phyloP scores from a whole-genome alignment of 352 stramenopile genomes.

The Phytophthora pistaciae region DNA sequence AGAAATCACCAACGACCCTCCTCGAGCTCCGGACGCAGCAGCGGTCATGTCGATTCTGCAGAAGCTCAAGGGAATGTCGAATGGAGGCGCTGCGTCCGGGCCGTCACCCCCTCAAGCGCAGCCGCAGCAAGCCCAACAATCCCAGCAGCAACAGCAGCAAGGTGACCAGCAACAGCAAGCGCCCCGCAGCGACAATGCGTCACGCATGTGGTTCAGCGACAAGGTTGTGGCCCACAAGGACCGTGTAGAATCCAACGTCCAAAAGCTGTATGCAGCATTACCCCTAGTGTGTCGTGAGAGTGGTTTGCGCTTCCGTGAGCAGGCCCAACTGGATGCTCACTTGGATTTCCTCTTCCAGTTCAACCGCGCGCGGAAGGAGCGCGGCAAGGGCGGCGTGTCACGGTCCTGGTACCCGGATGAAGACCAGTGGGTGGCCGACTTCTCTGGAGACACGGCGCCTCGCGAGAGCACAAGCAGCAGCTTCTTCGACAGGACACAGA shows the following conservation, averaged over 20 bases:
- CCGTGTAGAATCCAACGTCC: conserved; percentile 85
- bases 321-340: conserved; percentile 81
- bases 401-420: conserved; percentile 86
- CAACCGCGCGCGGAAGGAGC: conserved; percentile 84
- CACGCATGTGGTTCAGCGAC: conserved; percentile 89
- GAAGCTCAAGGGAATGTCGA: conserved; percentile 76
- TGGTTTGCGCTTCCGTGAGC: conserved; percentile 81
- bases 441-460: conserved; percentile 62
- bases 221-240: conserved; percentile 87
- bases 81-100: conserved; percentile 20
- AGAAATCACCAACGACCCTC: conserved; percentile 72
- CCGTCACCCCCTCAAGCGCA: conserved; percentile 20
- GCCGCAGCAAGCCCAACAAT: conserved; percentile 20
- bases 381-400: conserved; percentile 82
- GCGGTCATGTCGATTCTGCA: conserved; percentile 90
- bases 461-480: conserved; percentile 82
- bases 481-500: conserved; percentile 77
- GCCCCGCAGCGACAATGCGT: conserved; percentile 50
- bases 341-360: conserved; percentile 91
- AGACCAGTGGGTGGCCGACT: conserved; percentile 84
- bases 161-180: conserved; percentile 23
- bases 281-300: conserved; percentile 85
- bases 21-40: conserved; percentile 62
- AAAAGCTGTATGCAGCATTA: conserved; percentile 86
- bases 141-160: conserved; percentile 20